phyloP scores from a whole-genome alignment of 2,329 filamentous ascomycete species.

The Beauveria sp. region DNA sequence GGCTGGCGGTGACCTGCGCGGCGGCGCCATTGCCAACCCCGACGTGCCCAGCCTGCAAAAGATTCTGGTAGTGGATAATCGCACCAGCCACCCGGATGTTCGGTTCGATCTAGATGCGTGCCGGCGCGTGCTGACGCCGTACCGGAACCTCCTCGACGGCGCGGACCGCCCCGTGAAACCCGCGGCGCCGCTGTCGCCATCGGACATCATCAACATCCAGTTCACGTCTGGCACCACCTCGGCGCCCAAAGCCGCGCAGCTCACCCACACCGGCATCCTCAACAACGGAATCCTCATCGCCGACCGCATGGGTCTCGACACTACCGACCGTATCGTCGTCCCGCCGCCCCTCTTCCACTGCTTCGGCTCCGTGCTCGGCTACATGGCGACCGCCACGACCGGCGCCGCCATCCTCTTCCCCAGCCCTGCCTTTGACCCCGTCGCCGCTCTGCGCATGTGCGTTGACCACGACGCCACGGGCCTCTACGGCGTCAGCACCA shows the following conservation, averaged over 20 bases:
- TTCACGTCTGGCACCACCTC: conserved; percentile 96
- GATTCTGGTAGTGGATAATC: conserved; percentile 76
- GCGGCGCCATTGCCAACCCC: conserved; percentile 26
- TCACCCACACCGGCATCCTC: conserved; percentile 77
- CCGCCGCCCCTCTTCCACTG: conserved; percentile 85
- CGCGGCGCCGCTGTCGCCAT: conserved; percentile 40
- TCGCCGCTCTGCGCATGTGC: conserved; percentile 56
- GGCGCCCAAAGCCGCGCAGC: conserved; percentile 81
- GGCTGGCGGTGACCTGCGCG: conserved; percentile 36
- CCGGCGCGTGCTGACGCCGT: conserved; percentile 36
- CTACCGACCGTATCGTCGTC: conserved; percentile 70
- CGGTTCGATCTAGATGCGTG: conserved; percentile 36
- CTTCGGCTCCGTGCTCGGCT: conserved; percentile 87
- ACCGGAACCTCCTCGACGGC: conserved; percentile 31
- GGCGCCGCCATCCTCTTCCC: conserved; percentile 80
- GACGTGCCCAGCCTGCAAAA: conserved; percentile 61
- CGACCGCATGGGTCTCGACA: conserved; percentile 70
- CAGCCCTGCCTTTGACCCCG: conserved; percentile 76
- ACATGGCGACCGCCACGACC: conserved; percentile 83
- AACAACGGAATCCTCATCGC: conserved; percentile 89
- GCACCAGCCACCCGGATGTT: conserved; percentile 37
- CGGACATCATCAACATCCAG: conserved; percentile 87
- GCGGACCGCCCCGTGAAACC: conserved; percentile 31
- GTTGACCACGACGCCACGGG: conserved; percentile 48
- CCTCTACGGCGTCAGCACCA: conserved; percentile 86